Evolutionary conservation across 2,329 filamentous ascomycete species (phyloP).

Genomic region (Cladophialophora immunda): DNA sequence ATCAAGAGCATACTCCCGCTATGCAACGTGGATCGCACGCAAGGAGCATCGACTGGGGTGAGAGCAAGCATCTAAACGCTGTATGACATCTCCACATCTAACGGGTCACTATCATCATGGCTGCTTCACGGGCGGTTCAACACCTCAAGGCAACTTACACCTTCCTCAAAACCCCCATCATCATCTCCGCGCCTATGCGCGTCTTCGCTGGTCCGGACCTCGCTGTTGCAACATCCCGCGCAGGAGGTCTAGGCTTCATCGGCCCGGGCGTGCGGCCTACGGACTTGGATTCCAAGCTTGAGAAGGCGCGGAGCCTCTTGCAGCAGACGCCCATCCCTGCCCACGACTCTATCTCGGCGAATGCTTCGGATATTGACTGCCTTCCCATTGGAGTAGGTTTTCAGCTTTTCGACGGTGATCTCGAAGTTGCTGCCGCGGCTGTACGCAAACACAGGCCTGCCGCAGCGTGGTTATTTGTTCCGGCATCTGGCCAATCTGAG

Average conservation of each 20-base stretch:
- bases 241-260: conserved; percentile 63
- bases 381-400: conserved; percentile 53
- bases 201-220: conserved; percentile 65
- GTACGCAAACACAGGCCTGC: conserved; percentile 45
- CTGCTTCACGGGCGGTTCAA: conserved; percentile 12
- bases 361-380: conserved; percentile 17
- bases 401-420: conserved; percentile 44
- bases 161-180: conserved; percentile 46
- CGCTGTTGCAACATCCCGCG: conserved; percentile 66
- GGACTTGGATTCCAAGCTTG: conserved; percentile 43
- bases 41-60: background rate
- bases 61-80: background rate
- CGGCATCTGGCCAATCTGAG: conserved; percentile 43
- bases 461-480: conserved; percentile 50
- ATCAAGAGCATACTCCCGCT: background rate
- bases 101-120: background rate
- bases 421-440: conserved; percentile 32
- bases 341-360: conserved; percentile 3
- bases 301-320: conserved; percentile 41
- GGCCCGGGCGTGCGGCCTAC: conserved; percentile 60
- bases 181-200: conserved; percentile 73
- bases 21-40: background rate
- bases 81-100: background rate
- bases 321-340: conserved; percentile 15
- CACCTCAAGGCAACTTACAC: conserved; percentile 16